Evolutionary conservation across 2,329 filamentous ascomycete genomes (phyloP).

Genomic region (Didymosphaeria variabile): DNA sequence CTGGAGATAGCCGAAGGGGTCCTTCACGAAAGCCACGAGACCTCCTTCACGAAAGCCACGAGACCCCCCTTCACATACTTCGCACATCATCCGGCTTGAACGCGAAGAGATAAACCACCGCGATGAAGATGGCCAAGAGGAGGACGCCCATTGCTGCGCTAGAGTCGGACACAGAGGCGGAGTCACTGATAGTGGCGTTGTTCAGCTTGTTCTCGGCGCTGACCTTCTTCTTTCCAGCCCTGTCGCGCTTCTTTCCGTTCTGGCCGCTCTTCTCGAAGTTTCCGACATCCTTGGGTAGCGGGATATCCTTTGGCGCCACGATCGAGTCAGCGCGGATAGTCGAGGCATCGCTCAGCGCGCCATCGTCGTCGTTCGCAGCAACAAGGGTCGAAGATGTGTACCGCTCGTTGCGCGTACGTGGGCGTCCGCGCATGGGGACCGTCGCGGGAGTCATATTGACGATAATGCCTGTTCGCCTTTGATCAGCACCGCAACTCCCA

Average conservation of each 20-base stretch:
- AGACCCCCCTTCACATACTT: not conserved
- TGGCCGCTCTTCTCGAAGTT: not conserved
- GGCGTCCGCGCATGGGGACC: not conserved
- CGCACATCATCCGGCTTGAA: not conserved
- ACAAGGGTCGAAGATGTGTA: not conserved
- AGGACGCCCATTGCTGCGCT: not conserved
- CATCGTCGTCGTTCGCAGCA: not conserved
- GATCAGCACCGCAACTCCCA: not conserved
- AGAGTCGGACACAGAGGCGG: not conserved
- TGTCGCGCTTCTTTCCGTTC: not conserved
- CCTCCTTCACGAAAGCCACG: not conserved
- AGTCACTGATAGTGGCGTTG: not conserved
- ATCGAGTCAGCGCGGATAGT: not conserved
- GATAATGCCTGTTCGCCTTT: not conserved
- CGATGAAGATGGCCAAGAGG: not conserved
- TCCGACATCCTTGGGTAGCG: not conserved
- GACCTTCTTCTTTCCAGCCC: not conserved
- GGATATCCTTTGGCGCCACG: not conserved
- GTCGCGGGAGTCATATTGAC: not conserved
- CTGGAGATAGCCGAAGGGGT: not conserved
- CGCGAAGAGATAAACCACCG: not conserved
- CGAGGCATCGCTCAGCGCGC: not conserved
- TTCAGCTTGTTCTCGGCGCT: not conserved
- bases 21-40: not conserved
- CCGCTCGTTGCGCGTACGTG: not conserved